Percentiles rank a stretch among this genome's conserved stretches.
Conservation (phyloP, 768 basidiomycete species). For the Chalciporus pseudorubinellus region DNA sequence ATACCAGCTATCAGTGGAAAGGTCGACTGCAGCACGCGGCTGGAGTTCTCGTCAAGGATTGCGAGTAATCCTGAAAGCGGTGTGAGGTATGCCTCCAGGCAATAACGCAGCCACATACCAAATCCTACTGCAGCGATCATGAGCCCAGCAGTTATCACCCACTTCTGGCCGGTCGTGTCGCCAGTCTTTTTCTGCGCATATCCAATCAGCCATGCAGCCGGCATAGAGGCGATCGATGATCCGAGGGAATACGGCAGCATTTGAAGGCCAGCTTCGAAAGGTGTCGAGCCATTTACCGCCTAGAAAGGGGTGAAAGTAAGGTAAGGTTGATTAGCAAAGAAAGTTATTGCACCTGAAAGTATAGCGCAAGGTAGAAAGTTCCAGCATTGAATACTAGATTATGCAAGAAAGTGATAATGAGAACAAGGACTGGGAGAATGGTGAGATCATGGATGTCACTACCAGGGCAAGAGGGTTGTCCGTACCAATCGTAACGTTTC, state of each 20-base stretch:
- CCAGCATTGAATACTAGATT: constrained; percentile 82
- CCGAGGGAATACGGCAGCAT: constrained; percentile 84
- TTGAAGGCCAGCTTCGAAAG: constrained; percentile 68
- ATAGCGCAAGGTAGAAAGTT: constrained; percentile 83
- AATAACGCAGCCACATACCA: constrained; percentile 42
- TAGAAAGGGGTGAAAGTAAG: constrained; percentile 27
- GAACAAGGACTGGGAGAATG: constrained; percentile 51
- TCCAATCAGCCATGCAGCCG: constrained; percentile 80
- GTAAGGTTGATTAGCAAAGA: not conserved
- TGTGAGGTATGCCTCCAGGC: no score
- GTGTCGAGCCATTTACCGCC: constrained; percentile 71
- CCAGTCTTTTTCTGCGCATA: constrained; percentile 56
- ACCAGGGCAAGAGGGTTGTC: constrained; percentile 8
- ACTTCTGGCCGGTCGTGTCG: constrained; percentile 64
- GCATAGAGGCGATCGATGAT: constrained; percentile 81
- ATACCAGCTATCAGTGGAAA: no score
- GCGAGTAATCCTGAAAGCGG: no score
- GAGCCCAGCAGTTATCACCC: constrained; percentile 61
- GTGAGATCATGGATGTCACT: constrained; percentile 8
- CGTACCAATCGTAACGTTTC: constrained; percentile 57
- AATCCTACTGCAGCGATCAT: constrained; percentile 68
- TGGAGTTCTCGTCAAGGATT: no score
- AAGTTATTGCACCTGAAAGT: constrained; percentile 61
- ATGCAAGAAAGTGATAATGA: constrained; percentile 73
- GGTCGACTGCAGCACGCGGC: no score